Evolutionary conservation across 1,284 basidiomycete species (phyloP), one percentile per base, ranked within the genome.

Genomic region (Cutaneotrichosporon arboriforme): DNA sequence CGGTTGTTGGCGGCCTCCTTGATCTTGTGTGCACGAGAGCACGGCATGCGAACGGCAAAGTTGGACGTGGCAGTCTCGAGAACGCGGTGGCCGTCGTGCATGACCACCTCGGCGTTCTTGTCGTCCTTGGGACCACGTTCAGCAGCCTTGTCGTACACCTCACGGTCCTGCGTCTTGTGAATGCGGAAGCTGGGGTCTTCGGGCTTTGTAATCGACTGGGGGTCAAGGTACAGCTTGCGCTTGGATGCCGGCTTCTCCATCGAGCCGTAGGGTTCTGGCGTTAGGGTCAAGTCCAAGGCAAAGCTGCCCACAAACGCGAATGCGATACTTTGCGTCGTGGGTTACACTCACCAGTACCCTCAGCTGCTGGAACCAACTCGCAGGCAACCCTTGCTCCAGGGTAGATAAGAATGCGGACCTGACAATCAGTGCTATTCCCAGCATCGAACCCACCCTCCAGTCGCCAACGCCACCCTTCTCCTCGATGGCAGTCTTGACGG

Each of bases 41-140:
- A 18, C 14, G 26, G 55, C 39, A 18, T 26, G 14, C 21, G 64
- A 52, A 74, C 53, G 4, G 72, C 70, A 36, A 74, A 60, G 53
- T 75, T 75, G 12, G 66, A 64, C 7, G 72, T 74, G 8, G 59
- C 58, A 4, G 67, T 67, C 61, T 75, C 73, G 21, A 72, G 66
- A 9, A 74, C 42, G 22, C 55, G n/a, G 3, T 40, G 35, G n/a
- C 34, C 45, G 20, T 49, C 66, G 43, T 69, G 71, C 4, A 73
- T 49, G 0, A 73, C 41, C 4, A 68, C 63, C 54, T 68, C 68
- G 4, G 65, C 60, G 34, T 66, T 60, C 34, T 46, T 15, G 13
- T 12, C 26, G 18, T n/a, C 43, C n/a, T 18, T 23, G 3, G 35
- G 23, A 18, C 46, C 64, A 17, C 69, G 58, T 4, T 40, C 51